Evolutionary conservation across 2,329 filamentous ascomycete species (phyloP).

Genomic region (Neocatenulostroma microsporum): DNA sequence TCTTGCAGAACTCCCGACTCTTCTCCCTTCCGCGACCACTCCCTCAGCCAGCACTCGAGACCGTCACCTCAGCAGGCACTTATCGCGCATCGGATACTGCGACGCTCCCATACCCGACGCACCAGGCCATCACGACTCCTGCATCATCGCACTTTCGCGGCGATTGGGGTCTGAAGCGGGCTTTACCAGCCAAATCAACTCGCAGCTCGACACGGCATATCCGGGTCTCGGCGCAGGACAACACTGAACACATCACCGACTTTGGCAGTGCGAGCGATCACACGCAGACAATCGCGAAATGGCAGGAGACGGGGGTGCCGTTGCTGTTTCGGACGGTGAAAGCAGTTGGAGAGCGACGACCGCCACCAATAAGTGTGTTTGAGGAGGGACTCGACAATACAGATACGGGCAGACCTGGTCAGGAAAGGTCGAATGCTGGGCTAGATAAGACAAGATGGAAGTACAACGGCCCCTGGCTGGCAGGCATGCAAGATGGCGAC

Average conservation of each 20-base stretch:
- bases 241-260: conserved; percentile 80
- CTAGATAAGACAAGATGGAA: too few species aligned
- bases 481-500: conserved; percentile 48
- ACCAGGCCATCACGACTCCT: conserved; percentile 74
- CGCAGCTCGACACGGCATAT: conserved; percentile 64
- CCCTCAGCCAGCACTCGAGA: conserved; percentile 47
- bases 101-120: conserved; percentile 70
- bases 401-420: conserved; percentile 10
- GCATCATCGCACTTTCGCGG: conserved; percentile 63
- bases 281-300: conserved; percentile 72
- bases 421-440: too few species aligned
- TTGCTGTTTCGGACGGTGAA: conserved; percentile 51
- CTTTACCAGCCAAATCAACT: conserved; percentile 69
- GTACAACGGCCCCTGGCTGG: conserved; percentile 52
- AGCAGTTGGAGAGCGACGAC: too few species aligned
- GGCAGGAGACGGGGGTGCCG: conserved; percentile 70
- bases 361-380: conserved; percentile 29
- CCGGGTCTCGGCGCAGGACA: conserved; percentile 70
- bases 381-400: conserved; percentile 27
- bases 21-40: conserved; percentile 79
- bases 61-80: conserved; percentile 42
- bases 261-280: conserved; percentile 79
- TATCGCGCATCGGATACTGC: conserved; percentile 56
- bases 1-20: conserved; percentile 79
- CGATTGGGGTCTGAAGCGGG: conserved; percentile 88